phyloP scores from a whole-genome alignment of 2,329 filamentous ascomycete genomes.

The Stemphylium vesicarium region DNA sequence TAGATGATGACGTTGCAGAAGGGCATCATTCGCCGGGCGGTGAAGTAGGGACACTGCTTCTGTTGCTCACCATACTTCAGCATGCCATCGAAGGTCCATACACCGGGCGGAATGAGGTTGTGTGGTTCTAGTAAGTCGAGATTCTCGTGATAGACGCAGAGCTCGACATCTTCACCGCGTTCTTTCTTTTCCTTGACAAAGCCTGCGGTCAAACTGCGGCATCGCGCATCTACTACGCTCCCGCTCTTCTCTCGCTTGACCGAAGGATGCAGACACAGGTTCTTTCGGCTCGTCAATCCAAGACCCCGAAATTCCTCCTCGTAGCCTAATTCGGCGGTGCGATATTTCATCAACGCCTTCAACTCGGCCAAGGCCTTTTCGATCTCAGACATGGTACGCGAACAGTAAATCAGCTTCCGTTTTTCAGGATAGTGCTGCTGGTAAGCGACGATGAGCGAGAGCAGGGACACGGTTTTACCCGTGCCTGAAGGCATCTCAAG shows the following conservation, averaged over 20 bases:
- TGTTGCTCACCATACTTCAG: slow-evolving; percentile 90
- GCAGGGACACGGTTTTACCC: slow-evolving; percentile 92
- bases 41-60: slow-evolving; percentile 98
- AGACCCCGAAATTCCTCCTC: slow-evolving; percentile 93
- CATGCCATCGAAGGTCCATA: slow-evolving; percentile 93
- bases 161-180: slow-evolving; percentile 87
- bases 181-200: slow-evolving; percentile 99
- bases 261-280: slow-evolving; percentile 92
- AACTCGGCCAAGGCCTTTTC: slow-evolving; percentile 95
- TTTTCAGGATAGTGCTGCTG: slow-evolving; percentile 93
- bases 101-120: slow-evolving; percentile 90
- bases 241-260: slow-evolving; percentile 98
- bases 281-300: slow-evolving; percentile 94
- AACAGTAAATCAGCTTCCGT: slow-evolving; percentile 97
- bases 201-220: slow-evolving; percentile 91
- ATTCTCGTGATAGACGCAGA: slow-evolving; percentile 98
- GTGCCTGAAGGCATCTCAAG: slow-evolving; percentile 99
- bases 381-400: slow-evolving; percentile 99
- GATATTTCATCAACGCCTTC: slow-evolving; percentile 93
- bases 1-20: slow-evolving; percentile 99
- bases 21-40: slow-evolving; percentile 95
- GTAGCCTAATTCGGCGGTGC: slow-evolving; percentile 83
- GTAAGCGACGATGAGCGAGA: slow-evolving; percentile 95
- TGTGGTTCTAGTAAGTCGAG: slow-evolving; percentile 93
- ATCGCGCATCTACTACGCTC: slow-evolving; percentile 90